Conservation (phyloP, 2,329 filamentous ascomycete genomes). For the Endothia cerciana region DNA sequence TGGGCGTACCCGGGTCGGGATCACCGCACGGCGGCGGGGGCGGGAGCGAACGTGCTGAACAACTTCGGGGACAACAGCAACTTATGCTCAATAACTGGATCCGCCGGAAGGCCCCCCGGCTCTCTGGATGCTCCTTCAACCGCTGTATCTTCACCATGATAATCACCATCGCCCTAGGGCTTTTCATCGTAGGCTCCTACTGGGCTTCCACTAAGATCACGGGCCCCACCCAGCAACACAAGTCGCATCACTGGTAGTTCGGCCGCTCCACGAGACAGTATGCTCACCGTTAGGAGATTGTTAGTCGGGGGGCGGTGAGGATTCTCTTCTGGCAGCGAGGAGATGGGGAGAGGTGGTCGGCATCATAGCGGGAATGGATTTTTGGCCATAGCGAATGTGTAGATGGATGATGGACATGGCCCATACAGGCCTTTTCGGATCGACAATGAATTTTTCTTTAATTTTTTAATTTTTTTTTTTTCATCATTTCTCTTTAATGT, state of each 20-base stretch:
- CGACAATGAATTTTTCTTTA: slow-evolving; percentile 5
- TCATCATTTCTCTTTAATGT: too few species aligned
- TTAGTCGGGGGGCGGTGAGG: too few species aligned
- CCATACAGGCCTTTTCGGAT: neutral
- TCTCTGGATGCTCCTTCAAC: neutral
- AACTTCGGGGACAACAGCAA: neutral
- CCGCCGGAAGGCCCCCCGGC: neutral
- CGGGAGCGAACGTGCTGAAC: neutral
- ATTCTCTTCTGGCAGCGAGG: too few species aligned
- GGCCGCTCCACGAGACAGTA: too few species aligned
- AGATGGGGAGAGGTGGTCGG: neutral
- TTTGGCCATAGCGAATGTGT: neutral
- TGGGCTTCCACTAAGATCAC: neutral
- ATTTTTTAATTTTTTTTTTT: too few species aligned
- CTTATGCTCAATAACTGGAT: neutral
- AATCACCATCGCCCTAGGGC: neutral
- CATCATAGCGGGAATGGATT: neutral
- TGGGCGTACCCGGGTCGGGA: neutral
- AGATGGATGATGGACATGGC: neutral
- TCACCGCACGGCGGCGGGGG: neutral
- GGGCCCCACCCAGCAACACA: too few species aligned
- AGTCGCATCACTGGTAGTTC: neutral
- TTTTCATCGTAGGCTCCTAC: neutral
- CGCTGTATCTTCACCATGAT: neutral
- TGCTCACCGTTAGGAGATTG: too few species aligned